Conservation (phyloP, 2,329 filamentous ascomycete genomes). For the Apiospora pterosperma region DNA sequence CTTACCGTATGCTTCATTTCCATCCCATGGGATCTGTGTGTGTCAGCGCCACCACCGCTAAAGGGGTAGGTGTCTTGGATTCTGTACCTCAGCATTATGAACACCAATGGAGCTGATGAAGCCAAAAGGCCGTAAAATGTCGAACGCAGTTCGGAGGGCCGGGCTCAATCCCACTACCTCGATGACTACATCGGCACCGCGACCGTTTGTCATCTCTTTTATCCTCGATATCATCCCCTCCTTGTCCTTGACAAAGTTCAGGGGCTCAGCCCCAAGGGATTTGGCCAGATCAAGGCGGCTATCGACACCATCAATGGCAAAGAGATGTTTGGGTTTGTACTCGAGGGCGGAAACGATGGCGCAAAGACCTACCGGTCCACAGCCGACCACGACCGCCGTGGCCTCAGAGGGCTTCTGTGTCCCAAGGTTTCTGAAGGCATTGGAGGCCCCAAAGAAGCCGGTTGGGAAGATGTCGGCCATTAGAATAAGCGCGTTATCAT, state of each 20-base stretch:
- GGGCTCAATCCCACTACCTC: slow-evolving; percentile 71
- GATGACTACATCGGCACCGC: slow-evolving; percentile 82
- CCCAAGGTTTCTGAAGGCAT: slow-evolving; percentile 66
- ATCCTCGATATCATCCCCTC: slow-evolving; percentile 66
- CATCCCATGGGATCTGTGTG: slow-evolving; percentile 48
- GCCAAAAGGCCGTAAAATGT: slow-evolving; percentile 69
- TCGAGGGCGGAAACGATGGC: slow-evolving; percentile 76
- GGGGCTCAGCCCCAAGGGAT: slow-evolving; percentile 73
- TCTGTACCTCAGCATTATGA: slow-evolving; percentile 65
- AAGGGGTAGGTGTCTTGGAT: neutral
- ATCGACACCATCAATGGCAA: slow-evolving; percentile 77
- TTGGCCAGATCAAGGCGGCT: slow-evolving; percentile 71
- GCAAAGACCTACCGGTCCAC: slow-evolving; percentile 82
- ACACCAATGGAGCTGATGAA: slow-evolving; percentile 74
- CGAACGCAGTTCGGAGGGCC: slow-evolving; percentile 67
- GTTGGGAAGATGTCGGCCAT: slow-evolving; percentile 95
- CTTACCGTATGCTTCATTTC: slow-evolving; percentile 44
- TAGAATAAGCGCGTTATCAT: slow-evolving; percentile 71
- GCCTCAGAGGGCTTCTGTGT: slow-evolving; percentile 58
- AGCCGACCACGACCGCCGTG: slow-evolving; percentile 78
- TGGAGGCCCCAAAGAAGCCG: slow-evolving; percentile 78
- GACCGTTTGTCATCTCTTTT: slow-evolving; percentile 70
- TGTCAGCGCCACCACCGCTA: slow-evolving; percentile 16
- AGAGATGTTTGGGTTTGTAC: slow-evolving; percentile 69
- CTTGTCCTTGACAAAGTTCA: slow-evolving; percentile 70